phyloP scores from a whole-genome alignment of 192 early-diverging fungal species.

The Coemansia aciculifera region DNA sequence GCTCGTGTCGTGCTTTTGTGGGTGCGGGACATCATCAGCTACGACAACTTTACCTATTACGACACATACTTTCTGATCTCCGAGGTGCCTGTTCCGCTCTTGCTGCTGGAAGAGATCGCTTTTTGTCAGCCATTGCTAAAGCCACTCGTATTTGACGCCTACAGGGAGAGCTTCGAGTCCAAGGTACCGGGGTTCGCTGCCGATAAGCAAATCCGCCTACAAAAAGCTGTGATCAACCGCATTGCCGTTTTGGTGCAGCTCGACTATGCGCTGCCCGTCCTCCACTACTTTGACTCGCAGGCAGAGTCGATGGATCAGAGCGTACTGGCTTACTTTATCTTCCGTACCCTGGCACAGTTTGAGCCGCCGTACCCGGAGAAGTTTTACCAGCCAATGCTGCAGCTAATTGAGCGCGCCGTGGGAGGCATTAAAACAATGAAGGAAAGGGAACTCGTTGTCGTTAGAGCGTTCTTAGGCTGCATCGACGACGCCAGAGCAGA shows the following conservation, averaged over 20 bases:
- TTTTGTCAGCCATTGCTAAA: conserved; percentile 69
- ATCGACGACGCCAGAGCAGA: conserved; percentile 23
- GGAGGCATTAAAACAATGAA: conserved; percentile 30
- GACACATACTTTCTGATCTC: conserved; percentile 68
- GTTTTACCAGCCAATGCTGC: conserved; percentile 30
- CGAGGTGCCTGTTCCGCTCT: conserved; percentile 61
- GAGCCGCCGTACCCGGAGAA: conserved; percentile 31
- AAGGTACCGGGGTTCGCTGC: conserved; percentile 58
- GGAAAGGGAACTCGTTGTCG: conserved; percentile 22
- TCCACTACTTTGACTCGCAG: conserved; percentile 60
- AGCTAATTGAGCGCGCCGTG: conserved; percentile 25
- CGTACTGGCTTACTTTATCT: conserved; percentile 66
- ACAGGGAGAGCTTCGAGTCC: conserved; percentile 62
- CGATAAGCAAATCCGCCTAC: conserved; percentile 66
- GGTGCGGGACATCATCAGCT: conserved; percentile 63
- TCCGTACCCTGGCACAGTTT: conserved; percentile 30
- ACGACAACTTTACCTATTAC: conserved; percentile 62
- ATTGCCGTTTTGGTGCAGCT: conserved; percentile 68
- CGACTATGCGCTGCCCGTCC: conserved; percentile 62
- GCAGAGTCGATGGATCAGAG: conserved; percentile 67
- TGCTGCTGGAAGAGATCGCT: conserved; percentile 77
- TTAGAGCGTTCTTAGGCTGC: conserved; percentile 29
- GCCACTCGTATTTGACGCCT: conserved; percentile 63
- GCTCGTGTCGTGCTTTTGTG: conserved; percentile 57
- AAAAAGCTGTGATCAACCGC: conserved; percentile 67